A percentile compares a stretch with the other conserved stretches of the same genome.
Conservation (phyloP, 179 eudicot species). For the Carnegiea gigantea region DNA sequence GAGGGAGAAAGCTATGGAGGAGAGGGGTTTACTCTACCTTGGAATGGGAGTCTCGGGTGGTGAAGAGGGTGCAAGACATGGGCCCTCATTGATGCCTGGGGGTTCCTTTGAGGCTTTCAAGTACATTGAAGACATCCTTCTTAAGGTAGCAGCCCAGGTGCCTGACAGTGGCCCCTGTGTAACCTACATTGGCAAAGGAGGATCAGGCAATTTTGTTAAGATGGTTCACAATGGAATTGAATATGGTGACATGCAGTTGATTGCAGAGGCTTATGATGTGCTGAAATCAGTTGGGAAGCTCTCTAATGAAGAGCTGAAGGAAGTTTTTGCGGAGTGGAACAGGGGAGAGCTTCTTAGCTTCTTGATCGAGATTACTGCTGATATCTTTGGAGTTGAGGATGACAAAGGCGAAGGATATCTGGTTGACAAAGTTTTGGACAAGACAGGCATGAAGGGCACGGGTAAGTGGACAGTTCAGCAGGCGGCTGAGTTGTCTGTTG, state of each 20-base stretch:
- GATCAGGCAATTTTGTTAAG: slow-evolving; percentile 87
- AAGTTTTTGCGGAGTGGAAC: slow-evolving; percentile 87
- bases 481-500: slow-evolving; percentile 86
- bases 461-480: slow-evolving; percentile 97
- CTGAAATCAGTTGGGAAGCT: slow-evolving; percentile 86
- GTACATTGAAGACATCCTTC: slow-evolving; percentile 77
- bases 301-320: slow-evolving; percentile 69
- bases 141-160: slow-evolving; percentile 91
- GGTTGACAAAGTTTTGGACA: slow-evolving; percentile 83
- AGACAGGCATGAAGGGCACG: slow-evolving; percentile 94
- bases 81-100: slow-evolving; percentile 96
- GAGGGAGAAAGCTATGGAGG: slow-evolving; percentile 67
- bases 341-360: slow-evolving; percentile 88
- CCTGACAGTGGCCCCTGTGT: slow-evolving; percentile 92
- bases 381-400: slow-evolving; percentile 76
- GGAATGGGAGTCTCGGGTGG: slow-evolving; percentile 99
- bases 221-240: slow-evolving; percentile 95
- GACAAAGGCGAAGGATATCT: slow-evolving; percentile 77
- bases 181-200: slow-evolving; percentile 85
- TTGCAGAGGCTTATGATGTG: slow-evolving; percentile 93
- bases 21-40: slow-evolving; percentile 72
- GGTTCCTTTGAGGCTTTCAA: slow-evolving; percentile 82
- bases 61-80: slow-evolving; percentile 89
- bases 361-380: slow-evolving; percentile 83
- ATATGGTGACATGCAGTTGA: slow-evolving; percentile 93